Evolutionary conservation across 2,329 filamentous ascomycete species (phyloP).

Genomic region (Myrmaecium sp.): DNA sequence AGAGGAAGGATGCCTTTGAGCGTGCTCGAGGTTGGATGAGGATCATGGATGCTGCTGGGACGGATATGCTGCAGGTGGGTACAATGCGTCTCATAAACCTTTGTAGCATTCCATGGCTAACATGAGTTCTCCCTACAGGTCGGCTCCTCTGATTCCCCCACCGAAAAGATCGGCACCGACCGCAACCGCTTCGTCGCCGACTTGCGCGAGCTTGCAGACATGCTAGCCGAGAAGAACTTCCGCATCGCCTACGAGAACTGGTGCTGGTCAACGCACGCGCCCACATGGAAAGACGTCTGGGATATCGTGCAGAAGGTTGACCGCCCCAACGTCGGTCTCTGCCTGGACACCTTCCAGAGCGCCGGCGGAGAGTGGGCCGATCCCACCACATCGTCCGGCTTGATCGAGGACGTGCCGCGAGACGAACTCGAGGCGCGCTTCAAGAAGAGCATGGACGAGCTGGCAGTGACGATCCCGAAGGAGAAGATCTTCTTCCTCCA

Average conservation of each 20-base stretch:
- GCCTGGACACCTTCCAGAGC: slow-evolving; percentile 63
- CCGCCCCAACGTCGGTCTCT: slow-evolving; percentile 51
- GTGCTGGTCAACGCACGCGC: slow-evolving; percentile 61
- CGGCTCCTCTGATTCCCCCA: slow-evolving; percentile 46
- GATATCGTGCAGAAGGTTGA: slow-evolving; percentile 46
- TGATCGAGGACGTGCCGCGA: slow-evolving; percentile 30
- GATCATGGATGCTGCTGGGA: slow-evolving; percentile 54
- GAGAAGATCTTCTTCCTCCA: slow-evolving; percentile 63
- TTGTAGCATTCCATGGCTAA: slow-evolving; percentile 1
- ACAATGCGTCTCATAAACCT: background rate
- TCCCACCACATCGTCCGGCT: slow-evolving; percentile 45
- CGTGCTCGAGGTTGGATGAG: slow-evolving; percentile 50
- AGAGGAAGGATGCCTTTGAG: slow-evolving; percentile 44
- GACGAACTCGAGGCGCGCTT: slow-evolving; percentile 36
- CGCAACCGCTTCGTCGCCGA: slow-evolving; percentile 39
- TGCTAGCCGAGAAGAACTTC: slow-evolving; percentile 39
- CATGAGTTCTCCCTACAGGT: slow-evolving; percentile 19
- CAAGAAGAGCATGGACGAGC: slow-evolving; percentile 35
- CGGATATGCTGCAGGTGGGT: slow-evolving; percentile 51
- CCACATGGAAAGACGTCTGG: slow-evolving; percentile 54
- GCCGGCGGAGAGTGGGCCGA: slow-evolving; percentile 58
- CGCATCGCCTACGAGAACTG: slow-evolving; percentile 64
- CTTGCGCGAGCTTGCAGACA: slow-evolving; percentile 45
- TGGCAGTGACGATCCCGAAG: slow-evolving; percentile 39
- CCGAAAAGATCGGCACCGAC: slow-evolving; percentile 33